phyloP scores from a whole-genome alignment of 225 moss, liverwort and hornwort species.

The Climacium dendroides region DNA sequence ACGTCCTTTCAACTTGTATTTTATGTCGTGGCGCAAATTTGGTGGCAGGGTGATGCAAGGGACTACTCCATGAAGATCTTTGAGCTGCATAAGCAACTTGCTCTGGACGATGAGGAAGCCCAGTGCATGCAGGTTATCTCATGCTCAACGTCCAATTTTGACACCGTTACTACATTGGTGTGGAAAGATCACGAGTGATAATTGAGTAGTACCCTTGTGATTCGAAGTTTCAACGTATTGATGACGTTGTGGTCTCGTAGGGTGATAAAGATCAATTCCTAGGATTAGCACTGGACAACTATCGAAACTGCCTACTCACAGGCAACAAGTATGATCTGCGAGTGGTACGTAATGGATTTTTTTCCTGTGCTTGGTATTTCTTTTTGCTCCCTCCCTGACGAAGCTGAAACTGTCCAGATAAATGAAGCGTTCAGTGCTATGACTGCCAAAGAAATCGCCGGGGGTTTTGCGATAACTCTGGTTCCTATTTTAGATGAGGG shows the following conservation, averaged over 20 bases:
- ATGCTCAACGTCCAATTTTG: not conserved
- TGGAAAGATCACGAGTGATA: not conserved
- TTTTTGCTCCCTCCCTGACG: not conserved
- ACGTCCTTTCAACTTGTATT: not conserved
- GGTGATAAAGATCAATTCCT: conserved; percentile 85
- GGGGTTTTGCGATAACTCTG: not conserved
- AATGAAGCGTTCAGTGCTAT: not conserved
- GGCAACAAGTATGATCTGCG: conserved; percentile 89
- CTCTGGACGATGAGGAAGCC: conserved; percentile 76
- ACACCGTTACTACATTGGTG: not conserved
- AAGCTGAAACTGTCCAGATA: not conserved
- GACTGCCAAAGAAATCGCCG: not conserved
- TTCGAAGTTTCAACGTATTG: not conserved
- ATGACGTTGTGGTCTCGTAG: conserved; percentile 13
- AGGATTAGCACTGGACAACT: conserved; percentile 60
- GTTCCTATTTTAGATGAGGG: not conserved
- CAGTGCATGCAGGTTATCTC: conserved; percentile 58
- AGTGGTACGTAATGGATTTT: not conserved
- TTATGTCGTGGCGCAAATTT: not conserved
- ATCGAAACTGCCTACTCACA: conserved; percentile 55
- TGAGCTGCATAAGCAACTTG: conserved; percentile 76
- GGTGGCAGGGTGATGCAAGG: conserved; percentile 53
- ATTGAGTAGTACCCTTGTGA: not conserved
- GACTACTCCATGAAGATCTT: conserved; percentile 74
- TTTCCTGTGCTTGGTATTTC: not conserved